Conservation (phyloP, 129 eudicot genomes). For the Solidago caesia region DNA sequence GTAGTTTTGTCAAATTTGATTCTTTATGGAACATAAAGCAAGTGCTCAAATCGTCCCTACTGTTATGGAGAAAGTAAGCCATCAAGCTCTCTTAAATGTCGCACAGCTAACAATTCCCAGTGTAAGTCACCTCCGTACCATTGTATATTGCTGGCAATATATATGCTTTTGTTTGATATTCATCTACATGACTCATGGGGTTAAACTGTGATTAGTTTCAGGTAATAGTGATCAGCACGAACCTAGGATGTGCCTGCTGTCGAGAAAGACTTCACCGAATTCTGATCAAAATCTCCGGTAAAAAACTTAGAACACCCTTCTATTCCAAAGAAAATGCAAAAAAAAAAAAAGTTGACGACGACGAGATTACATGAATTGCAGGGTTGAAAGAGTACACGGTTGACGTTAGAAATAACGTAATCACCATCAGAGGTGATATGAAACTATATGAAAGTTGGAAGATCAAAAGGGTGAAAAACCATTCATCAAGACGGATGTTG, state of each 20-base stretch:
- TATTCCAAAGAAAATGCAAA: no score
- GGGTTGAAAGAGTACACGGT: conserved; percentile 45
- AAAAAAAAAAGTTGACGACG: background rate
- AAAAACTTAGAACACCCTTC: no score
- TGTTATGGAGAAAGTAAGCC: conserved; percentile 32
- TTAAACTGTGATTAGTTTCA: conserved; percentile 39
- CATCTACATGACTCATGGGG: no score
- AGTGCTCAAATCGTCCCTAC: background rate
- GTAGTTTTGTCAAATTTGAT: no score
- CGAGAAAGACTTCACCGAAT: conserved; percentile 37
- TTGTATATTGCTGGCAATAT: no score
- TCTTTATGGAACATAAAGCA: no score
- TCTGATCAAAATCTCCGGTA: conserved; percentile 39
- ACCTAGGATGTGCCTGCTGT: conserved; percentile 48
- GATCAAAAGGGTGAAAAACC: conserved; percentile 18
- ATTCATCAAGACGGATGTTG: background rate
- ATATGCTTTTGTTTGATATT: no score
- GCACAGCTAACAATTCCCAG: conserved; percentile 49
- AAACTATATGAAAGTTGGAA: conserved; percentile 1
- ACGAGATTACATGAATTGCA: conserved; percentile 14
- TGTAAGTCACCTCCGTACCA: conserved; percentile 8
- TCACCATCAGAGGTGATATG: conserved; percentile 37
- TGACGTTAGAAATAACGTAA: background rate
- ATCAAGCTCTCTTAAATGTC: conserved; percentile 36
- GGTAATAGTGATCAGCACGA: conserved; percentile 43